A percentile compares a stretch with the other conserved stretches of the same genome.
phyloP scores from a whole-genome alignment of 202 grass and related monocot species.

The Elaeis oleifera region DNA sequence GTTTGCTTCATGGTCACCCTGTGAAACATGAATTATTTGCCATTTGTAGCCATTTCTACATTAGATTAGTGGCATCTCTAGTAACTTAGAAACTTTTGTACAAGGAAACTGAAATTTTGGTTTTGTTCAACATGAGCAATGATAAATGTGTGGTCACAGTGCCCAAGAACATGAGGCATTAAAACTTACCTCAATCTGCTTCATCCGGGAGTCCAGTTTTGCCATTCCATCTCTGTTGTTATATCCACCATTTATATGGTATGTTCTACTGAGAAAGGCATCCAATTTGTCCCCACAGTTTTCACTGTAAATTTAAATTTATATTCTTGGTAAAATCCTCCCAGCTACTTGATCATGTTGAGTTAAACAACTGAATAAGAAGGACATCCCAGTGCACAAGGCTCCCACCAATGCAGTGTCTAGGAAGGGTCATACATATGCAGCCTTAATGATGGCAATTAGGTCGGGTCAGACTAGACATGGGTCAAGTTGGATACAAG shows the following conservation, averaged over 20 bases:
- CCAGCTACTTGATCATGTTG: constrained; percentile 1
- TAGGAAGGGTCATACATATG: too few relatives aligned
- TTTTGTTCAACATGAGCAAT: too few relatives aligned
- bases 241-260: constrained; percentile 73
- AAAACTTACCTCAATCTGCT: constrained; percentile 59
- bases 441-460: too few relatives aligned
- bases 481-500: too few relatives aligned
- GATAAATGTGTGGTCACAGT: too few relatives aligned
- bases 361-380: background rate
- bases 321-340: background rate
- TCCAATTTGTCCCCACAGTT: constrained; percentile 77
- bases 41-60: background rate
- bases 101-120: too few relatives aligned
- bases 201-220: constrained; percentile 62
- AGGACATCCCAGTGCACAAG: too few relatives aligned
- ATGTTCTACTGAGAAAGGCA: constrained; percentile 76
- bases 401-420: too few relatives aligned
- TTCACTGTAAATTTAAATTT: constrained; percentile 47
- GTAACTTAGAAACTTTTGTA: too few relatives aligned
- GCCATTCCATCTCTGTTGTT: constrained; percentile 76
- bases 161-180: background rate
- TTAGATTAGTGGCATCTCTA: background rate
- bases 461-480: too few relatives aligned
- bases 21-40: constrained; percentile 25
- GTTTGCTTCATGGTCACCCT: constrained; percentile 57